Percentiles rank a stretch among this genome's conserved stretches.
phyloP scores from a whole-genome alignment of 2,329 filamentous ascomycete species.

The Talaromyces sp. region DNA sequence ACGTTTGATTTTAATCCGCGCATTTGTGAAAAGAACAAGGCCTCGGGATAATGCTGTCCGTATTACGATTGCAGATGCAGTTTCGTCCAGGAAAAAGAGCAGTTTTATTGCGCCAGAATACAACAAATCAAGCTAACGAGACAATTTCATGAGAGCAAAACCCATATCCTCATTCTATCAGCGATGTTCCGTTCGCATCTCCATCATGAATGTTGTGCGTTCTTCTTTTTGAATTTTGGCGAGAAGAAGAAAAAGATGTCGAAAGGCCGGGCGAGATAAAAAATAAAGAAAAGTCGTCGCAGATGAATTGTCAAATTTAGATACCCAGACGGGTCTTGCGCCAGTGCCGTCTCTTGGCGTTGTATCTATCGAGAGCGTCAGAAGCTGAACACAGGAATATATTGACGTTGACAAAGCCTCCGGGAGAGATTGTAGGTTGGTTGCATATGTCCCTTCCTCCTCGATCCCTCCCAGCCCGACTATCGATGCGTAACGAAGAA shows the following conservation, averaged over 20 bases:
- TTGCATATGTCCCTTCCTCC: background rate
- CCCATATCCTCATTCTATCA: background rate
- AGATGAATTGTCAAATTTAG: constrained; percentile 52
- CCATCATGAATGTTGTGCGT: background rate
- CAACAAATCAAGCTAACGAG: background rate
- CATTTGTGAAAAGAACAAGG: background rate
- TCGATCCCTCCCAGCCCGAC: background rate
- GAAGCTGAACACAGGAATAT: background rate
- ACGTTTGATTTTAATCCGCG: background rate
- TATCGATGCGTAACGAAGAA: background rate
- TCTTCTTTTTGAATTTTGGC: background rate
- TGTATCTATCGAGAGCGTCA: constrained; percentile 68
- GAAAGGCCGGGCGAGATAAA: background rate
- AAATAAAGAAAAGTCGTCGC: background rate
- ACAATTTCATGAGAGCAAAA: background rate
- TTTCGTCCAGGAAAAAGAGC: background rate
- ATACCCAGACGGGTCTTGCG: constrained; percentile 99
- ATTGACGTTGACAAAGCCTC: background rate
- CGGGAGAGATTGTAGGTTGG: background rate
- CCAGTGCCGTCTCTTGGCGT: constrained; percentile 99
- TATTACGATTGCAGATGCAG: background rate
- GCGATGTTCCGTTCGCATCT: background rate
- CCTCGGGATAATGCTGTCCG: background rate
- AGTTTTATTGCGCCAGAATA: background rate
- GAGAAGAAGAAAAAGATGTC: background rate